Evolutionary conservation across 768 basidiomycete genomes (phyloP).

Genomic region (Russula lepida): DNA sequence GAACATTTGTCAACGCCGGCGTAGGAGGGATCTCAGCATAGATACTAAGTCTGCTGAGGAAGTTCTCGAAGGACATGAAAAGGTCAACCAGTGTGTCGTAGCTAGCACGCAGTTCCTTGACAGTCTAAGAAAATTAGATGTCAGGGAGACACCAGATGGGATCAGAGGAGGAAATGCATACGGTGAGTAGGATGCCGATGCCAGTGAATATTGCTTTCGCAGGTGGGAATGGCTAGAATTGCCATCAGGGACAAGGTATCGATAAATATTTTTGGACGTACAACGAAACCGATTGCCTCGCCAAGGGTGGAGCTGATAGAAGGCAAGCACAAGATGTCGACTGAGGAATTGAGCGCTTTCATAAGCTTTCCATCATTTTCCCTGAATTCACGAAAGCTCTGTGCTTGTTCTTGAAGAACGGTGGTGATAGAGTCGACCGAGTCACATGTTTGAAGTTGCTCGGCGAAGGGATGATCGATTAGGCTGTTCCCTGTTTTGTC

Average conservation of each 20-base stretch:
- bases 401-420: no score
- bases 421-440: no score
- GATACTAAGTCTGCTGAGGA: not conserved
- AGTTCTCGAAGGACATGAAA: not conserved
- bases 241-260: not conserved
- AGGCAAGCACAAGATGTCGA: not conserved
- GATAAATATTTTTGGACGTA: not conserved
- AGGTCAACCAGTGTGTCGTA: not conserved
- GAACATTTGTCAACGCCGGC: not conserved
- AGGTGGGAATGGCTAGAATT: not conserved
- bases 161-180: not conserved
- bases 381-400: not conserved
- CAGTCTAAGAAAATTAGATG: not conserved
- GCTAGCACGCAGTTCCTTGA: not conserved
- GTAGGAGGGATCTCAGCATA: not conserved
- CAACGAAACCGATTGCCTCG: not conserved
- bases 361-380: not conserved
- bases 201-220: not conserved
- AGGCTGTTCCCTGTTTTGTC: no score
- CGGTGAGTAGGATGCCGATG: not conserved
- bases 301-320: not conserved
- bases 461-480: no score
- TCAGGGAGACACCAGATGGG: not conserved
- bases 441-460: no score
- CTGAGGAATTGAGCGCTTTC: not conserved